Evolutionary conservation across 129 eudicot species (phyloP).

Genomic region (Gnaphalium uliginosum): DNA sequence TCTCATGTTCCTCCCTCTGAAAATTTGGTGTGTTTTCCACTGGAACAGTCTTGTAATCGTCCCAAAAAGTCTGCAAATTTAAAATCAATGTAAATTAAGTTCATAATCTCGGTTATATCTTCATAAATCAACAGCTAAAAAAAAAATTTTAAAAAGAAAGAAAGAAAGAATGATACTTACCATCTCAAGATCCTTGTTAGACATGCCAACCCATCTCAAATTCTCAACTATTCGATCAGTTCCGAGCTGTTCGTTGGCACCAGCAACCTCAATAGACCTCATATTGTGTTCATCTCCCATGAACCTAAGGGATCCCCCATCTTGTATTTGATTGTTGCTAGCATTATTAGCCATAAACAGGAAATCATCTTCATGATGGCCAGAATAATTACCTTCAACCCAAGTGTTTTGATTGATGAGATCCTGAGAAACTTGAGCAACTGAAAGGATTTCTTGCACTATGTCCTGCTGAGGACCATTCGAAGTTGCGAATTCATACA

Average conservation of each 20-base stretch:
- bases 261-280: conserved; percentile 55
- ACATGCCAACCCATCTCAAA: conserved; percentile 91
- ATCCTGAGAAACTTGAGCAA: conserved; percentile 81
- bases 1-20: conserved; percentile 45
- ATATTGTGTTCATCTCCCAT: conserved; percentile 42
- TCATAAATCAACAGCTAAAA: neutral
- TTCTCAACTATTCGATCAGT: conserved; percentile 57
- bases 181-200: conserved; percentile 71
- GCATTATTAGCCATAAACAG: conserved; percentile 44
- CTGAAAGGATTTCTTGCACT: conserved; percentile 77
- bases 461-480: conserved; percentile 55
- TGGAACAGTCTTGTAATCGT: conserved; percentile 68
- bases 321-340: conserved; percentile 46
- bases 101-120: neutral
- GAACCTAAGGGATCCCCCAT: conserved; percentile 35
- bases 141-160: neutral
- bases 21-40: conserved; percentile 54
- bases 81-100: neutral
- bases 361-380: conserved; percentile 53
- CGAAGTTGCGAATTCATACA: conserved; percentile 34
- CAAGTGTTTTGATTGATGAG: conserved; percentile 59
- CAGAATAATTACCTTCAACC: conserved; percentile 51
- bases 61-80: conserved; percentile 55
- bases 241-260: conserved; percentile 45
- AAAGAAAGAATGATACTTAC: conserved; percentile 28